These are phyloP conservation scores for Apophysomyces elegans DNA, from an alignment of 371 early-diverging fungal genomes.

Conservation along the genomic window DNA sequence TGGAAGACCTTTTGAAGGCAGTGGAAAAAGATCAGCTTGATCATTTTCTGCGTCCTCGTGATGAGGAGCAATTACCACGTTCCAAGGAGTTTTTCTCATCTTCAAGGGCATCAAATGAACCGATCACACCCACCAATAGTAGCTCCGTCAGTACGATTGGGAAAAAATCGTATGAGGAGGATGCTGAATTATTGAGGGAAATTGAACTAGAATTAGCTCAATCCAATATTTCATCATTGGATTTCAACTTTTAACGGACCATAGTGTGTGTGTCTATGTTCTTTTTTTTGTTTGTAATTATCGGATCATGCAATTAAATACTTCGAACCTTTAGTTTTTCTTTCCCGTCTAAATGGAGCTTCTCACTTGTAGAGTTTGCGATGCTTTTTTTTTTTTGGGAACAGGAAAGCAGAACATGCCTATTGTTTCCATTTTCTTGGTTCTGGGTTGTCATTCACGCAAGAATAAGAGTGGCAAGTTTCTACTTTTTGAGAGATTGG, in stretches of 20 bases:
- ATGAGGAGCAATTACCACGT: constrained; percentile 11
- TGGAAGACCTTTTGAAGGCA: constrained; percentile 16
- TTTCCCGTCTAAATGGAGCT: no score
- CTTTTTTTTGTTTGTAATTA: background rate
- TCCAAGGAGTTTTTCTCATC: constrained; percentile 17
- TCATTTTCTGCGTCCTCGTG: constrained; percentile 12
- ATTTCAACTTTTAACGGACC: constrained; percentile 21
- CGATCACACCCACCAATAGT: constrained; percentile 22
- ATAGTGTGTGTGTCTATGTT: background rate
- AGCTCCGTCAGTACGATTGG: background rate
- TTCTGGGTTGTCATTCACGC: no score
- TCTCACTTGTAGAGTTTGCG: no score
- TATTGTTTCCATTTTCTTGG: no score
- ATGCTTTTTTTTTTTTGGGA: no score
- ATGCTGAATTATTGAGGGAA: constrained; percentile 22
- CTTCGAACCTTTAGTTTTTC: no score
- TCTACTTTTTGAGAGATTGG: no score
- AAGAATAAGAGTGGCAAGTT: no score
- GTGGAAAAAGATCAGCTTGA: constrained; percentile 15
- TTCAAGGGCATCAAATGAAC: constrained; percentile 22
- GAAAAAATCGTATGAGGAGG: constrained; percentile 16
- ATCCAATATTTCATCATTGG: constrained; percentile 21
- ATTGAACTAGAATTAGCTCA: constrained; percentile 24
- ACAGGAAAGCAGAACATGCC: no score
- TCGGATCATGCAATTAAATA: no score